A percentile compares a stretch with the other conserved stretches of the same genome.
These are phyloP conservation scores for Tetrahymena malaccensis DNA, from an alignment of 73 alveolate genomes.

Conservation along the genomic window DNA sequence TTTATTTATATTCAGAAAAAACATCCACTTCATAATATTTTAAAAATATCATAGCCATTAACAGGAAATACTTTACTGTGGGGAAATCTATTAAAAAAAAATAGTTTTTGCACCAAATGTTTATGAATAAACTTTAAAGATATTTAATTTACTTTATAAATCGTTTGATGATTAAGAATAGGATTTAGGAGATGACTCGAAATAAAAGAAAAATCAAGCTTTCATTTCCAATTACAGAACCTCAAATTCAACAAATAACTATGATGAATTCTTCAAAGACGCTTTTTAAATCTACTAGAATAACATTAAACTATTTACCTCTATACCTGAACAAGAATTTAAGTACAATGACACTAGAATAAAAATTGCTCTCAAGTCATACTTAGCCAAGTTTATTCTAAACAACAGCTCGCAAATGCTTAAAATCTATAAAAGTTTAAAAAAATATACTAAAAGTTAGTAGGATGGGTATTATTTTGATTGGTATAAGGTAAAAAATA, in stretches of 20 bases:
- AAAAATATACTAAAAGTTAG: neutral
- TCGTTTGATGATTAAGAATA: neutral
- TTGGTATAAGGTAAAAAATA: neutral
- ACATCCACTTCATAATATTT: neutral
- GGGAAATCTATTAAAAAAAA: neutral
- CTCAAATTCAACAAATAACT: neutral
- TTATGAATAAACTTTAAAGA: neutral
- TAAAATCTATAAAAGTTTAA: neutral
- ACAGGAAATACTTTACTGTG: neutral
- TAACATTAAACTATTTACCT: neutral
- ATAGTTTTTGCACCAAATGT: neutral
- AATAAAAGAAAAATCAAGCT: neutral
- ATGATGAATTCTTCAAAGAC: neutral
- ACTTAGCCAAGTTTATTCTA: neutral
- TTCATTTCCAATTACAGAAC: neutral
- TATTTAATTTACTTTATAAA: neutral
- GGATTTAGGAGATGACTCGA: neutral
- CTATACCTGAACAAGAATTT: neutral
- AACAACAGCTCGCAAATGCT: neutral
- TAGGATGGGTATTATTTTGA: neutral
- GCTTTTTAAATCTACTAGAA: neutral
- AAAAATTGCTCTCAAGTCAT: neutral
- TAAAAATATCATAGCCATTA: neutral
- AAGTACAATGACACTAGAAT: neutral
- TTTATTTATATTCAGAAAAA: neutral